Conservation (phyloP, 495 filamentous ascomycete species). For the Neurospora terricola region DNA sequence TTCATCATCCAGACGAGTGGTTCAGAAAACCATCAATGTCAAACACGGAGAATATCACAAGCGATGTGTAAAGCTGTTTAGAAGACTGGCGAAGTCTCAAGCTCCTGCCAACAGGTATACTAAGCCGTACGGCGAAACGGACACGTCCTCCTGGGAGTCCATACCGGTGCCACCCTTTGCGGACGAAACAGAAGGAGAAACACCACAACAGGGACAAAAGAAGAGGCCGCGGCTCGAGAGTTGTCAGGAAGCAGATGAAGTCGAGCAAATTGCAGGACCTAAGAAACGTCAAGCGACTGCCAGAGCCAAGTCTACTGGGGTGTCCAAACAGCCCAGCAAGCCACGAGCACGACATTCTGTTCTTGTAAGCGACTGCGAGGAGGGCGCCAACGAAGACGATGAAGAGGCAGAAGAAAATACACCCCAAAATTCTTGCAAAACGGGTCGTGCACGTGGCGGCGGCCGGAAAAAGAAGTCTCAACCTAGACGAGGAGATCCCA, state of each 20-base stretch:
- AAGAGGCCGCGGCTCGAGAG: constrained; percentile 1
- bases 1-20: constrained; percentile 27
- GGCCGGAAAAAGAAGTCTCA: constrained; percentile 7
- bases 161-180: constrained; percentile 24
- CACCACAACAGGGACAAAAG: background rate
- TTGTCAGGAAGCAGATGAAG: constrained; percentile 7
- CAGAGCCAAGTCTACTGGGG: constrained; percentile 6
- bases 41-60: constrained; percentile 39
- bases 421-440: background rate
- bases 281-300: constrained; percentile 9
- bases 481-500: constrained; percentile 21
- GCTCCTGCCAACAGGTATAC: constrained; percentile 14
- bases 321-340: background rate
- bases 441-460: background rate
- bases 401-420: constrained; percentile 8
- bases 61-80: constrained; percentile 34
- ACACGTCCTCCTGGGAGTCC: constrained; percentile 18
- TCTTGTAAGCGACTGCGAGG: constrained; percentile 3
- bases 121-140: constrained; percentile 19
- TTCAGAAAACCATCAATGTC: constrained; percentile 29
- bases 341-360: background rate
- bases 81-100: constrained; percentile 23
- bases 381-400: constrained; percentile 3
- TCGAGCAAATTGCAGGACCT: constrained; percentile 7
- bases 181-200: constrained; percentile 14